Percentiles rank a stretch among this genome's conserved stretches.
Conservation (phyloP, 371 early-diverging fungal genomes). For the Mucor mucedo region DNA sequence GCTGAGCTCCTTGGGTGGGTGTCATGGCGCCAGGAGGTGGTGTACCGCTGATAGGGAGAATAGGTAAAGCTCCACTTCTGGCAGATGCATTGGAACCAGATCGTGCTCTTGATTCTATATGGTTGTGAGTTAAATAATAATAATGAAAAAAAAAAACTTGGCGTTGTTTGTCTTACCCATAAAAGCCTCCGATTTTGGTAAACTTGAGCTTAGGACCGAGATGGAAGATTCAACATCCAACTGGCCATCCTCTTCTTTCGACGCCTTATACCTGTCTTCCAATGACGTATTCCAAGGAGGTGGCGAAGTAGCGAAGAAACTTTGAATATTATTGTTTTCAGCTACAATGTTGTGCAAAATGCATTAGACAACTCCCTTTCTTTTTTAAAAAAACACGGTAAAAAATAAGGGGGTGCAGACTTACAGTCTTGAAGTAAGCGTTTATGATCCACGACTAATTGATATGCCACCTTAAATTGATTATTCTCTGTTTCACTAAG, state of each 20-base stretch:
- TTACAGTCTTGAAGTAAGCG: constrained; percentile 75
- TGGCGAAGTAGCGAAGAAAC: constrained; percentile 69
- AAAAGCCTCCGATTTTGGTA: constrained; percentile 55
- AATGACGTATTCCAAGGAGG: constrained; percentile 65
- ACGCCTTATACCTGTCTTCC: constrained; percentile 34
- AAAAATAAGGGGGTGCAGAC: constrained; percentile 1
- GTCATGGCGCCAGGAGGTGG: constrained; percentile 53
- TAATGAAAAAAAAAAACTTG: neutral
- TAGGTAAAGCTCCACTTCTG: constrained; percentile 31
- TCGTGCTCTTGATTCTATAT: constrained; percentile 15
- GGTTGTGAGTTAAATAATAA: neutral
- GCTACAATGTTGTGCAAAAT: constrained; percentile 16
- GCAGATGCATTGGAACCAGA: constrained; percentile 31
- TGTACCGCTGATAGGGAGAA: constrained; percentile 42
- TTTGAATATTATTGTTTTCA: constrained; percentile 60
- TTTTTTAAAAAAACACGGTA: neutral
- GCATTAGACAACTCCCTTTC: neutral
- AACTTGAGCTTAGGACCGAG: constrained; percentile 67
- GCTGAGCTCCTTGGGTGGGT: constrained; percentile 15
- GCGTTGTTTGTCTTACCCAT: constrained; percentile 19
- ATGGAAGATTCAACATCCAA: constrained; percentile 62
- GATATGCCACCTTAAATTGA: constrained; percentile 94
- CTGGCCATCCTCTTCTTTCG: constrained; percentile 19
- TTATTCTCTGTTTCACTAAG: constrained; percentile 83
- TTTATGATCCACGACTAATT: constrained; percentile 86